Conservation (phyloP, 2,329 filamentous ascomycete genomes). For the Exophiala sideris region DNA sequence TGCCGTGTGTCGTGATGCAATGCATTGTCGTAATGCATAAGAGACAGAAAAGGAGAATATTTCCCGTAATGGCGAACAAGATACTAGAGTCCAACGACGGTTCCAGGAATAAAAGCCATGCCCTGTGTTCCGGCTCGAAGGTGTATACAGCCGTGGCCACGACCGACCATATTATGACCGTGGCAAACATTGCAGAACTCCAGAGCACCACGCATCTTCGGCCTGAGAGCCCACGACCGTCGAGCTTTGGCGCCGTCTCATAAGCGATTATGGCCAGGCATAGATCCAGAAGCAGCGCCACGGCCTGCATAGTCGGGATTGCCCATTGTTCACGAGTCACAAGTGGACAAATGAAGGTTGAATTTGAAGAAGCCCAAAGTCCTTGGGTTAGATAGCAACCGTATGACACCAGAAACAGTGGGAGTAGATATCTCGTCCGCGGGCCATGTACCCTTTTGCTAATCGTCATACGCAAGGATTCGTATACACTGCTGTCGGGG, state of each 20-base stretch:
- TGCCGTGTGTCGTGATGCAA: slow-evolving; percentile 28
- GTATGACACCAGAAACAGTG: slow-evolving; percentile 37
- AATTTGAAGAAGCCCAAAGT: slow-evolving; percentile 37
- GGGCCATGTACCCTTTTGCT: slow-evolving; percentile 31
- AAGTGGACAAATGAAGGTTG: slow-evolving; percentile 51
- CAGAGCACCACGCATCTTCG: slow-evolving; percentile 21
- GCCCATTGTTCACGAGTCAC: slow-evolving; percentile 33
- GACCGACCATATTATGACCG: slow-evolving; percentile 37
- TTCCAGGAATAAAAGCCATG: slow-evolving; percentile 38
- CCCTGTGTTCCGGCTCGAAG: slow-evolving; percentile 37
- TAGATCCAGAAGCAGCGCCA: slow-evolving; percentile 42
- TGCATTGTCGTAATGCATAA: slow-evolving; percentile 38
- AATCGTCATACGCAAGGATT: slow-evolving; percentile 26
- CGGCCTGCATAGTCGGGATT: slow-evolving; percentile 38
- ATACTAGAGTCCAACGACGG: slow-evolving; percentile 30
- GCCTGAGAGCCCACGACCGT: slow-evolving; percentile 15
- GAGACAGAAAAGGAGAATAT: slow-evolving; percentile 35
- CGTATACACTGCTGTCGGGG: slow-evolving; percentile 18
- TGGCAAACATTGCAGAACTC: slow-evolving; percentile 20
- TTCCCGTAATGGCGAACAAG: slow-evolving; percentile 38
- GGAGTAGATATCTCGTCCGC: slow-evolving; percentile 38
- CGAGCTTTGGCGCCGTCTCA: slow-evolving; percentile 13
- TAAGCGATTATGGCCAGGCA: slow-evolving; percentile 35
- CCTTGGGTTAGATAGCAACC: slow-evolving; percentile 38
- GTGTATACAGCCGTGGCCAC: slow-evolving; percentile 36